Conservation (phyloP, 805 yeast species). For the Suhomyces emberorum region DNA sequence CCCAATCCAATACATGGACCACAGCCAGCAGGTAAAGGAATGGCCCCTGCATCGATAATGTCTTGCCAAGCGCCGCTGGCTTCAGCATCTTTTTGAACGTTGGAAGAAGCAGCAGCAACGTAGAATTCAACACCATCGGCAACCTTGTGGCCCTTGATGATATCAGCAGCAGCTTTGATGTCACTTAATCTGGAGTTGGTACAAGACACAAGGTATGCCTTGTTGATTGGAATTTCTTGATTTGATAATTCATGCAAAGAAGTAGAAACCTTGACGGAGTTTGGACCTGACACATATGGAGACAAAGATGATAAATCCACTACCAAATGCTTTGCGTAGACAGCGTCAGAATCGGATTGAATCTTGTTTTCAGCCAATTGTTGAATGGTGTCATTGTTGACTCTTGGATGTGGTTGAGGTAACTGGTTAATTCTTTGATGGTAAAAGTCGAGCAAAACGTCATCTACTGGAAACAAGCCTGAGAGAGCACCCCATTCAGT, state of each 20-base stretch:
- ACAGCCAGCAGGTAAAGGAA: slow-evolving; percentile 95
- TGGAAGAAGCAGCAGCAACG: slow-evolving; percentile 95
- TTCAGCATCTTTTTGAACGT: slow-evolving; percentile 91
- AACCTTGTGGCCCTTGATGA: slow-evolving; percentile 76
- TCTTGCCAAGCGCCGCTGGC: slow-evolving; percentile 89
- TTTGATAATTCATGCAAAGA: slow-evolving; percentile 71
- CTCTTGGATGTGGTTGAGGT: slow-evolving; percentile 79
- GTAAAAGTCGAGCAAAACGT: slow-evolving; percentile 74
- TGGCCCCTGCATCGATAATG: slow-evolving; percentile 88
- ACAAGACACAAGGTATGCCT: slow-evolving; percentile 97
- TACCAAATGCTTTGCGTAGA: slow-evolving; percentile 81
- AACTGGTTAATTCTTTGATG: slow-evolving; percentile 49
- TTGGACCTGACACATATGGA: slow-evolving; percentile 94
- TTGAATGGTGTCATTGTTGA: slow-evolving; percentile 60
- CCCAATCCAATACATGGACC: slow-evolving; percentile 99
- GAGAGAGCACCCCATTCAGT: slow-evolving; percentile 99
- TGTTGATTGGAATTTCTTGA: slow-evolving; percentile 74
- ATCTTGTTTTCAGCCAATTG: slow-evolving; percentile 42
- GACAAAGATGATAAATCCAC: slow-evolving; percentile 78
- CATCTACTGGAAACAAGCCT: slow-evolving; percentile 96
- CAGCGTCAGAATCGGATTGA: slow-evolving; percentile 71
- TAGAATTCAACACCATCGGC: slow-evolving; percentile 92
- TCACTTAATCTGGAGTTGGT: slow-evolving; percentile 94
- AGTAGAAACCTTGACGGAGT: slow-evolving; percentile 88
- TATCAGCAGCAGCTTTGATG: slow-evolving; percentile 89